These are phyloP conservation scores for Kuraishia ogatae DNA, from an alignment of 805 yeast species.

Conservation along the genomic window DNA sequence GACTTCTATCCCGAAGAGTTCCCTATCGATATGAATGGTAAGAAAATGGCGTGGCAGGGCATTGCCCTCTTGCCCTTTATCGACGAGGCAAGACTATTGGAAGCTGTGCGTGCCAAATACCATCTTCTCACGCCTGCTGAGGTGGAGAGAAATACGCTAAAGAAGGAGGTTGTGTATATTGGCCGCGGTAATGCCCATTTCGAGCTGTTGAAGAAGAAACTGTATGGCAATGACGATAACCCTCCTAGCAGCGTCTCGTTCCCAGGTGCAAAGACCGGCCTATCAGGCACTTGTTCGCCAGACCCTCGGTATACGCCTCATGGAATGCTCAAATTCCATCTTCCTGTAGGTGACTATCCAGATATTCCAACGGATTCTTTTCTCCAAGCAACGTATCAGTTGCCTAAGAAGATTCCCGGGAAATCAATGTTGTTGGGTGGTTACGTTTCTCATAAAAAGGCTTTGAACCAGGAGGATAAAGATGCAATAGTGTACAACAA, in stretches of 20 bases:
- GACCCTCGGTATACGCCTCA: slow-evolving; percentile 26
- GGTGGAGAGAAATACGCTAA: slow-evolving; percentile 56
- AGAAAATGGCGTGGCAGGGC: slow-evolving; percentile 93
- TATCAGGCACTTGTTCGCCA: slow-evolving; percentile 47
- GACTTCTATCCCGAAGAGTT: slow-evolving; percentile 89
- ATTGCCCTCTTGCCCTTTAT: slow-evolving; percentile 86
- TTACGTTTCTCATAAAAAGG: slow-evolving; percentile 50
- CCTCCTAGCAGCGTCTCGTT: slow-evolving; percentile 25
- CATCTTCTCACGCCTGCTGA: slow-evolving; percentile 59
- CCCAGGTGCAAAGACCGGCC: slow-evolving; percentile 40
- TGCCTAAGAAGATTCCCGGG: slow-evolving; percentile 53
- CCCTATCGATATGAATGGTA: slow-evolving; percentile 91
- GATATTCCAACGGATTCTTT: slow-evolving; percentile 29
- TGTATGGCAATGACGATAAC: slow-evolving; percentile 31
- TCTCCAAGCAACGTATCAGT: slow-evolving; percentile 40
- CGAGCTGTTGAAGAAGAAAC: slow-evolving; percentile 22
- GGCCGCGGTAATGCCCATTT: slow-evolving; percentile 53
- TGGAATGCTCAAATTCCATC: slow-evolving; percentile 32
- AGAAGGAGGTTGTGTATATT: slow-evolving; percentile 60
- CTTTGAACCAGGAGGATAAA: slow-evolving; percentile 61
- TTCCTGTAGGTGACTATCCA: slow-evolving; percentile 29
- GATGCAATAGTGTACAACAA: slow-evolving; percentile 46
- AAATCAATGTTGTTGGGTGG: slow-evolving; percentile 86
- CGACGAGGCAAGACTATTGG: slow-evolving; percentile 67
- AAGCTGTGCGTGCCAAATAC: slow-evolving; percentile 60